phyloP scores from a whole-genome alignment of 2,329 filamentous ascomycete genomes.

The Ilyonectria sp. region DNA sequence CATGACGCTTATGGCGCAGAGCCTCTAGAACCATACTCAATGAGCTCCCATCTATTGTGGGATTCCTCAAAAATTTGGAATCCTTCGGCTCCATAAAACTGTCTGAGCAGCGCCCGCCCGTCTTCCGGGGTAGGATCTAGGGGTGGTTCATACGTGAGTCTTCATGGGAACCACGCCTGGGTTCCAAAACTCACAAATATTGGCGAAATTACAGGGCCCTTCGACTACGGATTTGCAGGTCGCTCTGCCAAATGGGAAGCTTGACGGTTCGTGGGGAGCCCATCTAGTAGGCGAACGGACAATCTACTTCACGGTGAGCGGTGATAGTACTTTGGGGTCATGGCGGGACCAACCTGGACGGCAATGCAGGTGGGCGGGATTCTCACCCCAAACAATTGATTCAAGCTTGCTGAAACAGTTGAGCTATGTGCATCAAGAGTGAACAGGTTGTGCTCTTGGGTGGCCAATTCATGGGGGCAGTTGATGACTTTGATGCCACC shows the following conservation, averaged over 20 bases:
- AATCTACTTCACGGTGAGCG: neutral
- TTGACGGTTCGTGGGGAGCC: too few species aligned
- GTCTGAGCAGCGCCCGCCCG: neutral
- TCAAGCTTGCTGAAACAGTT: too few species aligned
- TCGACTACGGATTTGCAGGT: neutral
- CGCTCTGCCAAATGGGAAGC: too few species aligned
- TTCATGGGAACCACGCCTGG: neutral
- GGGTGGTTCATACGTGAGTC: neutral
- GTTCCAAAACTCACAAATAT: neutral
- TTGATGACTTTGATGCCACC: neutral
- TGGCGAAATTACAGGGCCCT: neutral
- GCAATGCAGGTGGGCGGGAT: neutral
- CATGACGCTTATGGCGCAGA: neutral
- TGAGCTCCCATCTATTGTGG: neutral
- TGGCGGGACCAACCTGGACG: neutral
- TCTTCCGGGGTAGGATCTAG: neutral
- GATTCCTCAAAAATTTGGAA: too few species aligned
- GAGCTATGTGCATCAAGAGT: neutral
- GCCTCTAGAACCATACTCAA: neutral
- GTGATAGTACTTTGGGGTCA: neutral
- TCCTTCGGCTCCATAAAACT: neutral
- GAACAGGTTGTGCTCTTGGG: neutral
- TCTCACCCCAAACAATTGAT: too few species aligned
- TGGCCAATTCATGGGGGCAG: neutral
- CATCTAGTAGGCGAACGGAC: too few species aligned